Evolutionary conservation across 345 rosid species (phyloP), one percentile per base, ranked within the genome.

Genomic region (Euphorbia tirucalli): DNA sequence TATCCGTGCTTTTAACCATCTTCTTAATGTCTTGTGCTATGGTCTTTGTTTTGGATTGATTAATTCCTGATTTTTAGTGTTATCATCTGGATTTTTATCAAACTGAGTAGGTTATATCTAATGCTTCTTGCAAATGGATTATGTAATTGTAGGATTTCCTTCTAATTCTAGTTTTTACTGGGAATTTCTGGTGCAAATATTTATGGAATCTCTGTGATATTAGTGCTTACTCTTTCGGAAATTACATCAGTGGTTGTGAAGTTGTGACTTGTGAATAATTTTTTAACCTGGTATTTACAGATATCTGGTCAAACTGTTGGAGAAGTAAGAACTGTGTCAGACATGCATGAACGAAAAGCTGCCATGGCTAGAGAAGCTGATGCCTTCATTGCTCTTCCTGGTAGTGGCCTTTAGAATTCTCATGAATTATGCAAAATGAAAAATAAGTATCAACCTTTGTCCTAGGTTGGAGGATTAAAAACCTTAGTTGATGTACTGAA

Each of bases 331-430:
- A 74, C 80, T 11, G 97, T 94, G 76, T 68, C 80, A 65, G 97
- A 94, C 80, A 94, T 94, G 98, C 98, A 94, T 48, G 97, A 94
- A 78, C 83, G 98, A 7, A 94, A 94, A 77, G 97, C 98, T 82
- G 88, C 80, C 74, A 94, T 94, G 98, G 98, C 98, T n/a, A 81
- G 75, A 75, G 98, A 94, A 85, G 85, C 97, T 44, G 97, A 94
- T 41, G 98, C 92, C 55, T 94, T 94, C 75, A 84, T 94, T 74
- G 98, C 98, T 61, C 97, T 94, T 76, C 97, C 98, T 50, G 98
- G 98, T 90, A 82, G 72, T 31, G 15, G 62, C 62, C 73, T 66
- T 61, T n/a, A 21, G 21, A 32, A 37, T 73, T 67, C 8, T n/a
- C 27, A 61, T 15, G 11, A 25, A 10, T n/a, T n/a, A n/a, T n/a